phyloP scores from a whole-genome alignment of 2,329 filamentous ascomycete species.

The Ascocoryne sarcoides region DNA sequence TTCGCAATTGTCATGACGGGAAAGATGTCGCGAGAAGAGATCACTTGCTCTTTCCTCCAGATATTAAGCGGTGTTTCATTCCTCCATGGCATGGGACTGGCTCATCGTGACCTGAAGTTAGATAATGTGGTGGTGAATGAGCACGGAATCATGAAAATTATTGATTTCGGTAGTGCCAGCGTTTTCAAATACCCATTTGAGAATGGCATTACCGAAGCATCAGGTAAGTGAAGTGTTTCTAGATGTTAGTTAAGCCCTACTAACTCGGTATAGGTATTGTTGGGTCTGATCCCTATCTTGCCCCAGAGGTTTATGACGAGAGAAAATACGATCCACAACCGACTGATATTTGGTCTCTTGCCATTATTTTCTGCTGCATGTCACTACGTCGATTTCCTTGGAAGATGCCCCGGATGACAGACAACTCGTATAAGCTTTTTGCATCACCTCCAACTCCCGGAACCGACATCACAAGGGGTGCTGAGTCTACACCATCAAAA shows the following conservation, averaged over 20 bases:
- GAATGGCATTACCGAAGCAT: constrained; percentile 71
- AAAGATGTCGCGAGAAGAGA: constrained; percentile 87
- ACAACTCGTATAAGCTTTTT: constrained; percentile 94
- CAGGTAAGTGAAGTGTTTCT: constrained; percentile 48
- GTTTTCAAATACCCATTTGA: constrained; percentile 98
- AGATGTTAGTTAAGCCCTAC: not conserved
- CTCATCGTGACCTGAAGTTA: constrained; percentile 89
- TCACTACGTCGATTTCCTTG: constrained; percentile 88
- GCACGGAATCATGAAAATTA: constrained; percentile 97
- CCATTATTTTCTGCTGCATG: constrained; percentile 99
- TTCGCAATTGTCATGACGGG: constrained; percentile 99
- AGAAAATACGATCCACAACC: constrained; percentile 89
- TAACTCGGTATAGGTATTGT: constrained; percentile 50
- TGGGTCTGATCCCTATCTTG: constrained; percentile 87
- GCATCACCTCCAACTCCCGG: constrained; percentile 75
- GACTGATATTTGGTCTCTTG: constrained; percentile 94
- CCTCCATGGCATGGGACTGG: constrained; percentile 87
- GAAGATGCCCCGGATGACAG: constrained; percentile 86
- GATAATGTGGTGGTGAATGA: constrained; percentile 98
- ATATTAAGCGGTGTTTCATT: constrained; percentile 93
- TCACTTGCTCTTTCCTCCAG: constrained; percentile 85
- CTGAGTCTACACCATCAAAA: constrained; percentile 21
- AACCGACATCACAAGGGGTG: constrained; percentile 26
- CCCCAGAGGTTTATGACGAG: constrained; percentile 91
- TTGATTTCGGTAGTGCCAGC: constrained; percentile 95